phyloP scores from a whole-genome alignment of 805 yeast species.

The Candida odintsovae region DNA sequence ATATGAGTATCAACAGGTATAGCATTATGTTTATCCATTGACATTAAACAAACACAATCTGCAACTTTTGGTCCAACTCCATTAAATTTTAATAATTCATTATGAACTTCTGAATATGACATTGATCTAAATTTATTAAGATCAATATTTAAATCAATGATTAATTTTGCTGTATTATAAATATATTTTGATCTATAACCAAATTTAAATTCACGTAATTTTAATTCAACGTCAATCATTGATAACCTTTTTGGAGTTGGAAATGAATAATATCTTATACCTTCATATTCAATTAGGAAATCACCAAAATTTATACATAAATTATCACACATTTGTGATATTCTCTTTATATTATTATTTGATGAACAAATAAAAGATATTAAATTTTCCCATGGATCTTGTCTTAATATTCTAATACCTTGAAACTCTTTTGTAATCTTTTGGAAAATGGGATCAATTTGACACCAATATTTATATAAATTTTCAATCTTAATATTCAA shows the following conservation, averaged over 20 bases:
- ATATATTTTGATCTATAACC: conserved; percentile 93
- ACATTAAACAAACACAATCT: conserved; percentile 92
- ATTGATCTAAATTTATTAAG: conserved; percentile 36
- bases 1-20: conserved; percentile 98
- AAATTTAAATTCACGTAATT: conserved; percentile 47
- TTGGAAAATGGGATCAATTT: conserved; percentile 45
- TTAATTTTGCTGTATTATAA: conserved; percentile 58
- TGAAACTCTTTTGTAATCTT: conserved; percentile 33
- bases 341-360: conserved; percentile 92
- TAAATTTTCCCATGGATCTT: conserved; percentile 96
- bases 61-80: conserved; percentile 99
- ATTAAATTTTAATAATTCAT: conserved; percentile 53
- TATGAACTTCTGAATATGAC: conserved; percentile 48
- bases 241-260: conserved; percentile 59
- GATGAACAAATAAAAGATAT: conserved; percentile 90
- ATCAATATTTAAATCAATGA: conserved; percentile 31
- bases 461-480: conserved; percentile 59
- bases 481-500: conserved; percentile 46
- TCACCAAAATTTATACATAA: conserved; percentile 69
- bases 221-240: conserved; percentile 34
- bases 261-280: conserved; percentile 58
- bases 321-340: conserved; percentile 85
- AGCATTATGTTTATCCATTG: conserved; percentile 75
- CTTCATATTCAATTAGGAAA: conserved; percentile 46
- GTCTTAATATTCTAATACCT: conserved; percentile 82